Percentiles rank a stretch among this genome's conserved stretches.
Evolutionary conservation across 1,139 yeast genomes (phyloP).

Genomic region (Zygosaccharomyces sapae): DNA sequence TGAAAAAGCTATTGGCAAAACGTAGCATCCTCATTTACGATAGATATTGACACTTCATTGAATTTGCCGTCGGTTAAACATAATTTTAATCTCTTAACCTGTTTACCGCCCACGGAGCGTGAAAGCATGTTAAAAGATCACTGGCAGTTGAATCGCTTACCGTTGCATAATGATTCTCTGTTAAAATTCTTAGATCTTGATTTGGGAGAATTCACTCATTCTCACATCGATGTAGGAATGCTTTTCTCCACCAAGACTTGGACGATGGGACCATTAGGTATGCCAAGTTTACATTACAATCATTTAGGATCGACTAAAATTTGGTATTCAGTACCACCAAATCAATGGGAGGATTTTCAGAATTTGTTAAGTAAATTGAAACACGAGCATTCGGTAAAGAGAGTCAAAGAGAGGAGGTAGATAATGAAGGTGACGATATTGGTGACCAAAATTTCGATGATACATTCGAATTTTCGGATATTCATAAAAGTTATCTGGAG

Average conservation of each 20-base stretch:
- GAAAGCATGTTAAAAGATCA: conserved; percentile 37
- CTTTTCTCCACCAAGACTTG: conserved; percentile 68
- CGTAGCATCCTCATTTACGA: conserved; percentile 37
- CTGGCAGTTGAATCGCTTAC: conserved; percentile 71
- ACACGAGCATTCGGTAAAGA: too few species aligned
- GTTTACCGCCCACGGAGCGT: conserved; percentile 21
- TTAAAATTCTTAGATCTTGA: conserved; percentile 42
- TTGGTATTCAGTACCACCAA: conserved; percentile 83
- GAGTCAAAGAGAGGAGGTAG: conserved; percentile 17
- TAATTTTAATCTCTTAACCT: conserved; percentile 30
- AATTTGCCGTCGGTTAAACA: conserved; percentile 43
- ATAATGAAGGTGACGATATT: conserved; percentile 11
- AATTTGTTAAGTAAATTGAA: conserved; percentile 36
- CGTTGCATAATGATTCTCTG: conserved; percentile 54
- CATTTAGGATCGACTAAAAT: conserved; percentile 65
- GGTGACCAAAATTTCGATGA: background rate
- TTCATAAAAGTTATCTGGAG: conserved; percentile 24
- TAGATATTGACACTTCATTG: conserved; percentile 50
- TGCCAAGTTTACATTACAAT: conserved; percentile 63
- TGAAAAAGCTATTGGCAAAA: conserved; percentile 47
- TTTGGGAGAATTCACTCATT: conserved; percentile 44
- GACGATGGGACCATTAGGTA: conserved; percentile 71
- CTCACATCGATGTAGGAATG: conserved; percentile 59
- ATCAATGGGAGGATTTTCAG: conserved; percentile 61
- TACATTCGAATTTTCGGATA: conserved; percentile 18